Base-by-base conservation (phyloP, 2,329 filamentous ascomycete species). In the Verruconis gallopava region DNA sequence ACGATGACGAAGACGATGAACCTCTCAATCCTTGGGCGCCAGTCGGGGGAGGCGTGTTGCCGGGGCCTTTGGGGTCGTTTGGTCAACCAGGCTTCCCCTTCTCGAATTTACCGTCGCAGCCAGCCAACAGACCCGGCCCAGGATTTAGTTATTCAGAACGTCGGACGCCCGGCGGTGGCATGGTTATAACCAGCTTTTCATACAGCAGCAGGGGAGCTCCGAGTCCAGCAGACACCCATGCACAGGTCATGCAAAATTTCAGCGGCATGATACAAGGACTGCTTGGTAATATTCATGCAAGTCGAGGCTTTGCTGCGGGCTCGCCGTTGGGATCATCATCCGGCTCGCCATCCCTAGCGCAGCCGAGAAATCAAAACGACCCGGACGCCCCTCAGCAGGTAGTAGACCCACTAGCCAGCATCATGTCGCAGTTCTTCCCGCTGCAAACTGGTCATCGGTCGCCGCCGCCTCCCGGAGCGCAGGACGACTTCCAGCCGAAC, bases 401-500 rank as follows among this genome's bases (percentile, higher is more conserved):
- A 9, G 25, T 30, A 9, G 25, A 30, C n/a, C 25, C 25, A 6
- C 11, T 36, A 6, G 6, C 33, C 33, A 36, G 11, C 11, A 13
- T 36, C 33, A 36, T 36, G 33, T 9, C 11, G 33, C 17, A 36
- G 33, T 18, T 36, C 17, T 36, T 18, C 17, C 6, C 6, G 6
- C 33, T 11, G 17, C 33, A 36, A 11, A 15, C 17, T 15, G 11
- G 33, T 15, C 12, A 9, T 15, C 9, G 33, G 6, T 36, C 12
- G 14, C 17, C 33, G 11, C 9, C 11, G 6, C 33, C 11, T 6
- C 17, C 33, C 6, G 6, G 11, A 9, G 9, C 6, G 17, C 11
- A 13, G n/a, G 34, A 38, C 19, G 22, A 18, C n/a, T n/a, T 13
- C 35, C 30, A 43, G 9, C 62, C 57, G 12, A 53, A 56, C 13